A percentile compares a stretch with the other conserved stretches of the same genome.
Conservation (phyloP, 192 early-diverging fungal genomes). For the Umbelopsis isabellina region DNA sequence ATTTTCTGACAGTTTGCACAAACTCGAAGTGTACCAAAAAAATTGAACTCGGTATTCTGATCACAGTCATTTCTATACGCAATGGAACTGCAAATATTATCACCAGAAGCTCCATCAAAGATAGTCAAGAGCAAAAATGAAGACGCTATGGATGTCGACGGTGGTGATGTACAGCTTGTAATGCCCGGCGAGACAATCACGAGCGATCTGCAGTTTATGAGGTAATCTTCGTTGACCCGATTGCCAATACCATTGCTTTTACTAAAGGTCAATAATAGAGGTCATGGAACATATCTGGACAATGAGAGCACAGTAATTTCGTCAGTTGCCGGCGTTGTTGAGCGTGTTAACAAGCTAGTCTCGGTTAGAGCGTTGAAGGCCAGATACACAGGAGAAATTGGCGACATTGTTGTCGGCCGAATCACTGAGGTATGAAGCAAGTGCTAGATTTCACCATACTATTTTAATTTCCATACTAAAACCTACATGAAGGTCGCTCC, state of each 20-base stretch:
- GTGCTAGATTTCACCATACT: background rate
- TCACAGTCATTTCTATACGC: background rate
- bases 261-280: conserved; percentile 47
- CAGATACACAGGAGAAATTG: conserved; percentile 92
- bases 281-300: conserved; percentile 88
- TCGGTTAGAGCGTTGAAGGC: conserved; percentile 87
- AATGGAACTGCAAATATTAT: conserved; percentile 31
- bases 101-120: conserved; percentile 23
- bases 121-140: background rate
- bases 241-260: background rate
- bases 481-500: conserved; percentile 58
- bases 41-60: background rate
- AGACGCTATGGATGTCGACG: conserved; percentile 47
- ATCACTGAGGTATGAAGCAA: conserved; percentile 73
- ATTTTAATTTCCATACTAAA: background rate
- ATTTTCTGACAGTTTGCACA: background rate
- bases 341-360: conserved; percentile 95
- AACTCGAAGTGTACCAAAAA: background rate
- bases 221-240: conserved; percentile 38
- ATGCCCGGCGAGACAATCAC: conserved; percentile 82
- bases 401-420: conserved; percentile 95
- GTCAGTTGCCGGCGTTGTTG: conserved; percentile 88
- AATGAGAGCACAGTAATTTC: conserved; percentile 68
- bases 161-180: conserved; percentile 52
- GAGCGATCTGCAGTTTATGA: conserved; percentile 75